phyloP scores from a whole-genome alignment of 495 filamentous ascomycete species.

The Penicillium pulvis region DNA sequence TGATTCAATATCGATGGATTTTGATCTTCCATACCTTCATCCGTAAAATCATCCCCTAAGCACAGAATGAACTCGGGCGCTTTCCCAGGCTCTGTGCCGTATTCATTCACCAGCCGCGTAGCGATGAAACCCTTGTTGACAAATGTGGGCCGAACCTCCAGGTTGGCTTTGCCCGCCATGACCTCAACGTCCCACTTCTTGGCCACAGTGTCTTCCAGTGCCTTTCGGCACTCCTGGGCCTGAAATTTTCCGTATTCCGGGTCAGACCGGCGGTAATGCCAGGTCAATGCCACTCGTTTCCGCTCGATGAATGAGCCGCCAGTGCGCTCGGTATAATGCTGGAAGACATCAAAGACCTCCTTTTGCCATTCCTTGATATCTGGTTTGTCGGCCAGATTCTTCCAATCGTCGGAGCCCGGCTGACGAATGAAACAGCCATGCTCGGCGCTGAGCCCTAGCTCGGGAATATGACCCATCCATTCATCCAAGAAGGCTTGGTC shows the following conservation, averaged over 20 bases:
- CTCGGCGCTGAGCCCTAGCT: constrained; percentile 88
- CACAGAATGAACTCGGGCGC: constrained; percentile 82
- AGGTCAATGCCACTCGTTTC: constrained; percentile 89
- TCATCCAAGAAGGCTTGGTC: constrained; percentile 86
- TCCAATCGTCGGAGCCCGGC: constrained; percentile 73
- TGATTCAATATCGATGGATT: background rate
- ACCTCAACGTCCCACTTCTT: constrained; percentile 87
- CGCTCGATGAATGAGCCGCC: constrained; percentile 90
- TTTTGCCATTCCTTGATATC: constrained; percentile 85
- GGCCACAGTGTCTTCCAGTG: constrained; percentile 71
- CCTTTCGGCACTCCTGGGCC: constrained; percentile 72
- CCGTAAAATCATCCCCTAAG: constrained; percentile 91
- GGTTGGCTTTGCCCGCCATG: constrained; percentile 92
- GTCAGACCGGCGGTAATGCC: constrained; percentile 93
- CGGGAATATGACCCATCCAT: constrained; percentile 81
- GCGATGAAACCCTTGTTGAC: constrained; percentile 97
- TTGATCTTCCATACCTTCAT: constrained; percentile 71
- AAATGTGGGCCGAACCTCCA: constrained; percentile 93
- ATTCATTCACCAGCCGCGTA: constrained; percentile 70
- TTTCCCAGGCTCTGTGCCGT: constrained; percentile 51
- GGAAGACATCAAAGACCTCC: constrained; percentile 77
- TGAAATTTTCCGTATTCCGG: constrained; percentile 77
- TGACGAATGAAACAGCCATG: constrained; percentile 91
- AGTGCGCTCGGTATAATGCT: constrained; percentile 79
- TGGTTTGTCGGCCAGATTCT: constrained; percentile 76